Evolutionary conservation across 345 rosid genomes (phyloP).

Genomic region (Sisymbrium irio): DNA sequence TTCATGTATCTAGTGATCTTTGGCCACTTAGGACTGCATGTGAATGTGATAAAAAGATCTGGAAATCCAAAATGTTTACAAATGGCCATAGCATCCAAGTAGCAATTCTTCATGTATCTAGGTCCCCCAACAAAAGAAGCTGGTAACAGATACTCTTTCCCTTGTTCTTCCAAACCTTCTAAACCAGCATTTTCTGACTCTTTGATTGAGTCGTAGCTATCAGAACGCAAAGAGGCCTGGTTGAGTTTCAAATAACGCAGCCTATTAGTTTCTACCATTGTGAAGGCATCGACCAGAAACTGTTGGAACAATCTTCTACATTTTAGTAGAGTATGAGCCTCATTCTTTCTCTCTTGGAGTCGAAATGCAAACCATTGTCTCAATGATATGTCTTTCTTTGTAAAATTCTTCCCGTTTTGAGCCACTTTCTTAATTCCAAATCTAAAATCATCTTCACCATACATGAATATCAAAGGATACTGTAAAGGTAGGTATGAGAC

Average conservation of each 20-base stretch:
- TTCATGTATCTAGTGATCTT: neutral
- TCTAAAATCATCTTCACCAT: neutral
- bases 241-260: no score
- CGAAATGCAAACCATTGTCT: neutral
- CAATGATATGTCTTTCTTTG: no score
- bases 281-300: neutral
- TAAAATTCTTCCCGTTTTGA: no score
- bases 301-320: neutral
- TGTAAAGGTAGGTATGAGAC: no score
- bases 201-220: no score
- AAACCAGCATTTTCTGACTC: neutral
- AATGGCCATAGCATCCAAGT: neutral
- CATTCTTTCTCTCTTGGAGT: neutral
- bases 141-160: no score
- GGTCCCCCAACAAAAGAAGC: neutral
- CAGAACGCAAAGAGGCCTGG: no score
- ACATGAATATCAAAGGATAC: neutral
- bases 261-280: neutral
- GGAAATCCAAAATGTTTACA: neutral
- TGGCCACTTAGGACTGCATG: neutral
- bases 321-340: neutral
- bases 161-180: no score
- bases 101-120: neutral
- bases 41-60: neutral
- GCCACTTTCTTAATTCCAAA: no score